Evolutionary conservation across 1,284 basidiomycete species (phyloP).

Genomic region (Papiliotrema nemorosa): DNA sequence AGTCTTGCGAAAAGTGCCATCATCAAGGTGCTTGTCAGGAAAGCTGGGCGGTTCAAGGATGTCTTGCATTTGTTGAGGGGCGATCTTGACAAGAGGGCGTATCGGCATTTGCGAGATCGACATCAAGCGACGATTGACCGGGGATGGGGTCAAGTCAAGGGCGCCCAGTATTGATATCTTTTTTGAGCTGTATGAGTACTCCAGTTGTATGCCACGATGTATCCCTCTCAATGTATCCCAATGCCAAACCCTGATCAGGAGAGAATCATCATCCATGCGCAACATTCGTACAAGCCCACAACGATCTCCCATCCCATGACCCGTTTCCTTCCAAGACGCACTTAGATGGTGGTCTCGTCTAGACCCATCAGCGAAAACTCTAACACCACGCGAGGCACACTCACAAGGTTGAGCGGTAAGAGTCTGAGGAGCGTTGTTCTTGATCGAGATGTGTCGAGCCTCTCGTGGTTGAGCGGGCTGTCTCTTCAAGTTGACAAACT

Average conservation of each 20-base stretch:
- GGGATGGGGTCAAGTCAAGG: slow-evolving; percentile 24
- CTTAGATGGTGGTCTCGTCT: slow-evolving; percentile 52
- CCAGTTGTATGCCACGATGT: not conserved
- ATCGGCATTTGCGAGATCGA: slow-evolving; percentile 1
- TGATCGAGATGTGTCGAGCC: slow-evolving; percentile 68
- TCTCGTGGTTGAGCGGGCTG: slow-evolving; percentile 79
- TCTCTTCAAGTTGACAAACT: slow-evolving; percentile 81
- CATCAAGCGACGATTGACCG: slow-evolving; percentile 4
- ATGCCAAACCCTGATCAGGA: not conserved
- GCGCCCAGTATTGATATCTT: slow-evolving; percentile 23
- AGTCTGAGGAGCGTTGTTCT: slow-evolving; percentile 84
- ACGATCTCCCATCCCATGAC: slow-evolving; percentile 7
- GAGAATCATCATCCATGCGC: slow-evolving; percentile 35
- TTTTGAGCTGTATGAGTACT: not conserved
- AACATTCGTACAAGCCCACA: slow-evolving; percentile 43
- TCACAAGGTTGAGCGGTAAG: slow-evolving; percentile 79
- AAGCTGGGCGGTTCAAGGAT: slow-evolving; percentile 35
- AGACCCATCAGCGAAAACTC: slow-evolving; percentile 6
- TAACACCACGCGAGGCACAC: slow-evolving; percentile 6
- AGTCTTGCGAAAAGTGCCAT: slow-evolving; percentile 82
- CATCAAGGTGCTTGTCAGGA: slow-evolving; percentile 59
- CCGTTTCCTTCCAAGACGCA: slow-evolving; percentile 6
- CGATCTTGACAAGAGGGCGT: slow-evolving; percentile 12
- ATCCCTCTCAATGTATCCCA: not conserved
- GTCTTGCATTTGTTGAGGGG: slow-evolving; percentile 19